Conservation (phyloP, 2,329 filamentous ascomycete species). For the Xylaria sp. region DNA sequence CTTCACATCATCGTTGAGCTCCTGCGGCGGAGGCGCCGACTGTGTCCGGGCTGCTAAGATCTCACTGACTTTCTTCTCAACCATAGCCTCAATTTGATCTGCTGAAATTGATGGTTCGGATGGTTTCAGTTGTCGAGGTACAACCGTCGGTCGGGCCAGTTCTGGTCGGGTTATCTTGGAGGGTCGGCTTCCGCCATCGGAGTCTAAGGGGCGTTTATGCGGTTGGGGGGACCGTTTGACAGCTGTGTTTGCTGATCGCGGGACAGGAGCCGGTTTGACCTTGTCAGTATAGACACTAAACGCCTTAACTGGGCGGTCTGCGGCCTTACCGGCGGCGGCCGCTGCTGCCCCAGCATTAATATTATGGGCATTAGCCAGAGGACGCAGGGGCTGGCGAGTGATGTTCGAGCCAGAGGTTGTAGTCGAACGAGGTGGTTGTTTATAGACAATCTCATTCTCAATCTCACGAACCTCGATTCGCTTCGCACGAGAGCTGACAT, state of each 20-base stretch:
- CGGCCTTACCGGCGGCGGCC: slow-evolving; percentile 61
- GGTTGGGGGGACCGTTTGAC: slow-evolving; percentile 44
- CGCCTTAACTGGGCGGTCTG: slow-evolving; percentile 78
- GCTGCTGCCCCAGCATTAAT: slow-evolving; percentile 69
- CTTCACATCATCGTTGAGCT: slow-evolving; percentile 81
- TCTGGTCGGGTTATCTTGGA: slow-evolving; percentile 45
- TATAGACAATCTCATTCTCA: slow-evolving; percentile 93
- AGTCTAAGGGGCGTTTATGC: slow-evolving; percentile 58
- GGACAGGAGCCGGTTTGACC: slow-evolving; percentile 55
- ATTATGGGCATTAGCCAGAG: slow-evolving; percentile 80
- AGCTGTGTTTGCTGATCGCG: slow-evolving; percentile 40
- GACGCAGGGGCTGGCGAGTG: slow-evolving; percentile 78
- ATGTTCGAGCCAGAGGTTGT: slow-evolving; percentile 51
- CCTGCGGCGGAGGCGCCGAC: slow-evolving; percentile 55
- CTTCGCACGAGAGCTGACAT: slow-evolving; percentile 94
- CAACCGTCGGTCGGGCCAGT: slow-evolving; percentile 35
- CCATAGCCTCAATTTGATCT: slow-evolving; percentile 86
- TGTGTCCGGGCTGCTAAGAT: slow-evolving; percentile 82
- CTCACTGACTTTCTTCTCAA: slow-evolving; percentile 90
- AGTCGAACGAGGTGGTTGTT: slow-evolving; percentile 71
- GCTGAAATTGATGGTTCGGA: slow-evolving; percentile 62
- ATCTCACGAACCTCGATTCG: slow-evolving; percentile 96
- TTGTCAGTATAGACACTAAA: slow-evolving; percentile 90
- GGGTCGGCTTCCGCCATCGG: slow-evolving; percentile 50
- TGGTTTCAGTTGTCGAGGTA: slow-evolving; percentile 37